Base-by-base conservation (phyloP, 2,329 filamentous ascomycete species). In the Epichloe sylvatica region DNA sequence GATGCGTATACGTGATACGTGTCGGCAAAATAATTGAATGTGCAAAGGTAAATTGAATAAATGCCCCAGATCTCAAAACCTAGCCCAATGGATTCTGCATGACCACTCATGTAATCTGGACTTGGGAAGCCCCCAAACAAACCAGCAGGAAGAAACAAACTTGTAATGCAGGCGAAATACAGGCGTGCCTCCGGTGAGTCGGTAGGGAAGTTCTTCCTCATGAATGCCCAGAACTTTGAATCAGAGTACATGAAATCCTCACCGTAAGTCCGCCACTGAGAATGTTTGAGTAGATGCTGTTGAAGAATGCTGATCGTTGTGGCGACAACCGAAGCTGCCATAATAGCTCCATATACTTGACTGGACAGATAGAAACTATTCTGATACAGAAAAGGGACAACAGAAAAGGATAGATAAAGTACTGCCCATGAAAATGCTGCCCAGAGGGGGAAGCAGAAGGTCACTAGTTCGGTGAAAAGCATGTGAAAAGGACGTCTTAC, bases 21-120 rank as follows among this genome's bases (percentile, higher is more conserved):
- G 61, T 96, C 90, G 19, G 89, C 88, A 1, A 96, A 74, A 58
- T 94, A 96, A 62, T 96, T 96, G 70, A 96, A 95, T 0, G 88
- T 86, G 3, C 89, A 83, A 1, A 96, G 75, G 61, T 94, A 94
- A 36, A 96, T 80, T 39, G 80, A 83, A 64, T 87, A 91, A 55
- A 96, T 94, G 30, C 90, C 84, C 72, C 91, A 85, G 0, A 85
- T 91, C 0, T 87, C 82, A 52, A 88, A 77, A 0, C 74, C 78
- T 35, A 95, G 73, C 0, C 80, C 83, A 3, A 91, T 65, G 0
- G 64, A 63, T 21, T 60, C 57, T 0, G 58, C 53, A 41, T 66
- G 62, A 11, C 58, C 58, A 38, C 54, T 54, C 19, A 57, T 59
- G 45, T 47, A 50, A 5, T 49, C 49, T 1, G 63, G 59, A 2